Percentiles rank a stretch among this genome's conserved stretches.
Evolutionary conservation across 345 rosid species (phyloP).

Genomic region (Syzygium aqueum): DNA sequence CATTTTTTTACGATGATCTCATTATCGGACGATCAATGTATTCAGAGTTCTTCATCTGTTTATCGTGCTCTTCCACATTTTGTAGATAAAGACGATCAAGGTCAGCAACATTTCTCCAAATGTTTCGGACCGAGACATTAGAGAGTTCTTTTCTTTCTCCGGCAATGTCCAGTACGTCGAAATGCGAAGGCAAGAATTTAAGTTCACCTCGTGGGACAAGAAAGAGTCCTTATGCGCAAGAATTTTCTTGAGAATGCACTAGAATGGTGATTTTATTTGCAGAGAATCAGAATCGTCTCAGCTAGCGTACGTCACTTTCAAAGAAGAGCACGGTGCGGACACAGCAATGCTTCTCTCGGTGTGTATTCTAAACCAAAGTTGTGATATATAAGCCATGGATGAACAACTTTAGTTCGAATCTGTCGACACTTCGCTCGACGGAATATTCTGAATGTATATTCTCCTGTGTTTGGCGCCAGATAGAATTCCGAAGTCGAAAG

Average conservation of each 20-base stretch:
- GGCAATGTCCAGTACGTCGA: constrained; percentile 38
- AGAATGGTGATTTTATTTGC: not conserved
- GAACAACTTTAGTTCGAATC: not conserved
- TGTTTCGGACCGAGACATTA: constrained; percentile 26
- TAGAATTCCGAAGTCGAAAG: not conserved
- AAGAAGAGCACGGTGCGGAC: constrained; percentile 34
- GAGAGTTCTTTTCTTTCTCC: constrained; percentile 45
- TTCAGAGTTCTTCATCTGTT: not conserved
- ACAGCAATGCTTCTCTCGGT: constrained; percentile 45
- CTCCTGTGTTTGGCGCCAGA: not conserved
- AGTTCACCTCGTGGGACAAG: not conserved
- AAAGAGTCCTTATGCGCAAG: not conserved
- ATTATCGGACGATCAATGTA: not conserved
- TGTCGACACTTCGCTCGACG: not conserved
- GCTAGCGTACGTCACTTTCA: constrained; percentile 34
- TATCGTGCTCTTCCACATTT: not conserved
- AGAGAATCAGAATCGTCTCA: constrained; percentile 33
- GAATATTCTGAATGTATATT: not conserved
- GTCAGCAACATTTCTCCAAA: constrained; percentile 33
- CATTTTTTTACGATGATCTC: not conserved
- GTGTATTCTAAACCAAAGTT: not conserved
- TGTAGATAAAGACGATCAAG: constrained; percentile 36
- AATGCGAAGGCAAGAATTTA: constrained; percentile 26
- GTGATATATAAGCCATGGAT: not conserved
- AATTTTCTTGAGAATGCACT: not conserved